Percentiles rank a stretch among this genome's conserved stretches.
Evolutionary conservation across 345 rosid genomes (phyloP).

Genomic region (Gossypium longicalyx): DNA sequence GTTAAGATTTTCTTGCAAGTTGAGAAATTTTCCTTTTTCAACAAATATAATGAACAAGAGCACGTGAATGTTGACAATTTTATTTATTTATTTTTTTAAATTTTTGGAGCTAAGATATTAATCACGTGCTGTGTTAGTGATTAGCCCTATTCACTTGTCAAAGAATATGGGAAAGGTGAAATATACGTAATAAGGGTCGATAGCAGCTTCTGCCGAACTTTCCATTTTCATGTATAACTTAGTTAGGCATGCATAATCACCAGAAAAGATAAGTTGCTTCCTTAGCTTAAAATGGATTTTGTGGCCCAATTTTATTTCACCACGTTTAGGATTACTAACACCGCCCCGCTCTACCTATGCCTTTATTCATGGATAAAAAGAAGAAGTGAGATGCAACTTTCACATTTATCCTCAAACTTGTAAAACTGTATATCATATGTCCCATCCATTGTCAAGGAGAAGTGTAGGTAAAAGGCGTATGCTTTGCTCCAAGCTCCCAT

Average conservation of each 20-base stretch:
- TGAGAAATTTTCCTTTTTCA: neutral
- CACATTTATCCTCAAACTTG: too few species aligned
- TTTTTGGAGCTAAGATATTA: neutral
- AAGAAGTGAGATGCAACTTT: too few species aligned
- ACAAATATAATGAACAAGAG: neutral
- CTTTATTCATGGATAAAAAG: too few species aligned
- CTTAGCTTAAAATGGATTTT: neutral
- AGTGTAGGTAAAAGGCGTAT: neutral
- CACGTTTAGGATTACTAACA: neutral
- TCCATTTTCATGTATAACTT: neutral
- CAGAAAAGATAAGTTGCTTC: neutral
- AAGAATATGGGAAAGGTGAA: neutral
- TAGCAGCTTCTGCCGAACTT: neutral
- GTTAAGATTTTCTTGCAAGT: neutral
- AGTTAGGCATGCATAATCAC: constrained; percentile 1
- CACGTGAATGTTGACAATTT: neutral
- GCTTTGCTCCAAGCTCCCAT: constrained; percentile 9
- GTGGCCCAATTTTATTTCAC: neutral
- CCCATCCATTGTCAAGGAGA: neutral
- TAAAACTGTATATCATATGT: too few species aligned
- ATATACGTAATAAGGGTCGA: neutral
- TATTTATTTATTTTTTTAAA: neutral
- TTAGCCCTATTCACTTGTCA: neutral
- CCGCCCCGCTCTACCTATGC: too few species aligned
- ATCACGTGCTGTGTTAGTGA: neutral